A percentile compares a stretch with the other conserved stretches of the same genome.
Evolutionary conservation across 1,284 basidiomycete genomes (phyloP).

Genomic region (Boletus mariae): DNA sequence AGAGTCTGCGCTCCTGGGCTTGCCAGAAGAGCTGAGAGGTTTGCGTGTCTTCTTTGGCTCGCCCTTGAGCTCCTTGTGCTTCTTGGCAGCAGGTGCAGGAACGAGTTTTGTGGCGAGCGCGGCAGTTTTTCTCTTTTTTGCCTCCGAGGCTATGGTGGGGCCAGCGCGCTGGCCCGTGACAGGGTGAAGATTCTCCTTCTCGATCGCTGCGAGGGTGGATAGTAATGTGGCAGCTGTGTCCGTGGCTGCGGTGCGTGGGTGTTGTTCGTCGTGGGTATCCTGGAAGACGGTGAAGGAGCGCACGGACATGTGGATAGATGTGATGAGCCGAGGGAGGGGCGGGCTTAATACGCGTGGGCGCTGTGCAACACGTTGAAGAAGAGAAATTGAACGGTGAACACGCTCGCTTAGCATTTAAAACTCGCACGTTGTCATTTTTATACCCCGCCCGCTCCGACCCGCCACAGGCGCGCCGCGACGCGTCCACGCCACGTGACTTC

Average conservation of each 20-base stretch:
- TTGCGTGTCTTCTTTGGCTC: constrained; percentile 58
- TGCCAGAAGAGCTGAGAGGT: constrained; percentile 35
- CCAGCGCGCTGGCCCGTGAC: constrained; percentile 59
- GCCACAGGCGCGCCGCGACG: constrained; percentile 26
- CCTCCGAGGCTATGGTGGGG: constrained; percentile 32
- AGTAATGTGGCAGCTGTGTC: constrained; percentile 34
- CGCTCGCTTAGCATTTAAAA: constrained; percentile 33
- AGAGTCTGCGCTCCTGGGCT: constrained; percentile 27
- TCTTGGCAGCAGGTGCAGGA: constrained; percentile 40
- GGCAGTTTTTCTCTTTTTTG: constrained; percentile 62
- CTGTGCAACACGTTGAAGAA: constrained; percentile 35
- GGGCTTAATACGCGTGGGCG: constrained; percentile 21
- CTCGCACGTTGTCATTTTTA: constrained; percentile 26
- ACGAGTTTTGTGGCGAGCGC: constrained; percentile 52
- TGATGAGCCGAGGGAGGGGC: constrained; percentile 4
- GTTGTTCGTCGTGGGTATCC: constrained; percentile 38
- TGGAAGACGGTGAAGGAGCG: constrained; percentile 66
- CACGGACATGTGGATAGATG: constrained; percentile 41
- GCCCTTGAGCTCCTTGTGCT: constrained; percentile 41
- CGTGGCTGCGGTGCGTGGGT: constrained; percentile 19
- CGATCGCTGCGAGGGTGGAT: constrained; percentile 39
- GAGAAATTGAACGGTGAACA: constrained; percentile 17
- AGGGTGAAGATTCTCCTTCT: constrained; percentile 78
- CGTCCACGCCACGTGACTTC: constrained; percentile 28
- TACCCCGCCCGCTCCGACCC: constrained; percentile 34